Evolutionary conservation across 176 grass and related monocot species (phyloP), one percentile per base, ranked within the genome.

Genomic region (Urochloa ruziziensis): DNA sequence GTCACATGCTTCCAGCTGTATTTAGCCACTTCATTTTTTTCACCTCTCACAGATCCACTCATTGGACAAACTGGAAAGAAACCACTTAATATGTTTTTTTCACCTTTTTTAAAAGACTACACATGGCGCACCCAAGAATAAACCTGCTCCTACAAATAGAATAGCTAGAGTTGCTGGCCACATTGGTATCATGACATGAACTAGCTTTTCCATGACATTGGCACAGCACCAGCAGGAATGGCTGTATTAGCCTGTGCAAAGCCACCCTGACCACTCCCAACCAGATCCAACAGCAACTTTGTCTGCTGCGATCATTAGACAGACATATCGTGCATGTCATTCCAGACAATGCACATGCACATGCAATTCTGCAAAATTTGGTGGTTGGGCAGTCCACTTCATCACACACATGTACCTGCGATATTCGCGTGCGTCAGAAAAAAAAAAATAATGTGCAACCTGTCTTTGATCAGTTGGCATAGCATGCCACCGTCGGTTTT

Each of bases 281-380:
- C 74, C 36, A 67, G 76, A 30, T 80, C 48, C 76, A 48, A 49
- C 21, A 67, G 39, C 61, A 80, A 83, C 58, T 79, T 84, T 74
- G 67, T 65, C 48, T 77, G 27, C 43, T 59, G 75, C 67, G 23
- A 80, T 89, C 86, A 88, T 80, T 21, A 53, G 51, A 53, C 15
- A 54, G 48, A 81, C 57, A 79, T 47, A 79, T 6, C 80, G 36
- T 75, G 46, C 62, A 33, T 57, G 35, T 77, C 27, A 27, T 69
- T 54, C 21, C 54, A 80, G 67, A 51, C 49, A 75, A 37, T 60
- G 59, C 58, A 84, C 75, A 74, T 88, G 85, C 54, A 36, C 52
- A n/a, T n/a, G n/a, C n/a, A n/a, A n/a, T n/a, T n/a, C 17, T 15
- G 15, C 25, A 44, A 43, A 25, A 52, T 80, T 80, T 47, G 24